Evolutionary conservation across 148 eudicot species (phyloP).

Genomic region (Polygonum aviculare): DNA sequence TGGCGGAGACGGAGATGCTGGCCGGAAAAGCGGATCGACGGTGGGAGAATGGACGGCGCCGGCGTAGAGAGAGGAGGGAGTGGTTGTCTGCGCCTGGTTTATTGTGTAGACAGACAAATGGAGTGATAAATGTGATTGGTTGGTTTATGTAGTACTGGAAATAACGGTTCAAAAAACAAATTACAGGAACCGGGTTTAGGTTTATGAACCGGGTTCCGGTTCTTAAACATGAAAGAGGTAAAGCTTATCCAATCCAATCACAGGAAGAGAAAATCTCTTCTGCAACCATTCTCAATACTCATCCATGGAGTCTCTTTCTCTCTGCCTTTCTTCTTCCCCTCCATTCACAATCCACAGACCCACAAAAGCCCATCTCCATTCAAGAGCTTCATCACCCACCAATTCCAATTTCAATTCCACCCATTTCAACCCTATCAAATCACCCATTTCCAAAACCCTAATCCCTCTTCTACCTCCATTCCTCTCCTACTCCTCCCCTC

Average conservation of each 20-base stretch:
- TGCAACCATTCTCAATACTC: not conserved
- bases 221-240: not conserved
- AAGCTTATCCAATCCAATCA: slow-evolving; percentile 6
- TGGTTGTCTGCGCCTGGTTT: not conserved
- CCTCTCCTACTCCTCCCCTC: slow-evolving; percentile 24
- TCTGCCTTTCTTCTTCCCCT: slow-evolving; percentile 48
- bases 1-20: not conserved
- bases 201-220: too few species aligned
- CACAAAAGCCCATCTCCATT: slow-evolving; percentile 11
- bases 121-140: not conserved
- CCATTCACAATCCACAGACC: slow-evolving; percentile 36
- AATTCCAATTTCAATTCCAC: slow-evolving; percentile 12
- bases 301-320: slow-evolving; percentile 51
- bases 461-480: slow-evolving; percentile 24
- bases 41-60: not conserved
- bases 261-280: not conserved
- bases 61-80: not conserved
- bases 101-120: not conserved
- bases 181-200: too few species aligned
- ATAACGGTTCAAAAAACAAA: too few species aligned
- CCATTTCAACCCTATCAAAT: slow-evolving; percentile 14
- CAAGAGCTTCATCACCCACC: slow-evolving; percentile 1
- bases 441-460: slow-evolving; percentile 19
- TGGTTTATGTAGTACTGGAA: not conserved
- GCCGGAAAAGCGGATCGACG: not conserved